Percentiles rank a stretch among this genome's conserved stretches.
phyloP scores from a whole-genome alignment of 2,329 filamentous ascomycete genomes.

The Rosellinia necatrix region DNA sequence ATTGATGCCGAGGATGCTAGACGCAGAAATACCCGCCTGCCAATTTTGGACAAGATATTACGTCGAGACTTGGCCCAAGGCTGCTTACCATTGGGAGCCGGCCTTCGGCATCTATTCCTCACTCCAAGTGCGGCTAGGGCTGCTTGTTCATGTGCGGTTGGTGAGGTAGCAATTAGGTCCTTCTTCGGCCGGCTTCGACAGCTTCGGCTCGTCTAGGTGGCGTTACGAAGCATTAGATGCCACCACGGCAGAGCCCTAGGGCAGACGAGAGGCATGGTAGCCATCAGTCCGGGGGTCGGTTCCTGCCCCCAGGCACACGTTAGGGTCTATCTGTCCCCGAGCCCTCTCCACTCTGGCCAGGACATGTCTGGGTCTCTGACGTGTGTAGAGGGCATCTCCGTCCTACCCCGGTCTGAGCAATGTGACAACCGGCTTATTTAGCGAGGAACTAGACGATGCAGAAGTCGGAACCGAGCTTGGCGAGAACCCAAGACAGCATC shows the following conservation, averaged over 20 bases:
- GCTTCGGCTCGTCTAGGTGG: slow-evolving; percentile 20
- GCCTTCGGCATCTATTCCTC: slow-evolving; percentile 26
- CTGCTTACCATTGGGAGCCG: slow-evolving; percentile 25
- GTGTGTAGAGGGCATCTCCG: slow-evolving; percentile 18
- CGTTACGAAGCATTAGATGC: slow-evolving; percentile 16
- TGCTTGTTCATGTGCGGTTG: slow-evolving; percentile 15
- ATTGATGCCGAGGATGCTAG: slow-evolving; percentile 13
- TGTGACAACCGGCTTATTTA: slow-evolving; percentile 20
- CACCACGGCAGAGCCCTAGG: slow-evolving; percentile 15
- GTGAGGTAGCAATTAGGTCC: slow-evolving; percentile 15
- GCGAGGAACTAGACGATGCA: slow-evolving; percentile 11
- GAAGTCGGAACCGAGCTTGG: slow-evolving; percentile 24
- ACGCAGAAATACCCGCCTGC: slow-evolving; percentile 22
- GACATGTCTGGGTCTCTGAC: slow-evolving; percentile 24
- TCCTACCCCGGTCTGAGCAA: slow-evolving; percentile 20
- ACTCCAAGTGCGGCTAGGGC: slow-evolving; percentile 16
- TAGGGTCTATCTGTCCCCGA: slow-evolving; percentile 7
- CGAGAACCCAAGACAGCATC: slow-evolving; percentile 8
- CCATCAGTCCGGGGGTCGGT: slow-evolving; percentile 13
- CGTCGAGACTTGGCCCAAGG: slow-evolving; percentile 11
- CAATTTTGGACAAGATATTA: slow-evolving; percentile 23
- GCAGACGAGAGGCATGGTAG: background rate
- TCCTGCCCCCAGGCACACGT: slow-evolving; percentile 6
- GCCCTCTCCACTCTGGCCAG: slow-evolving; percentile 9
- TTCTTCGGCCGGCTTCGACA: slow-evolving; percentile 22